Conservation (phyloP, 352 stramenopile genomes). For the Globisporangium emineosum region DNA sequence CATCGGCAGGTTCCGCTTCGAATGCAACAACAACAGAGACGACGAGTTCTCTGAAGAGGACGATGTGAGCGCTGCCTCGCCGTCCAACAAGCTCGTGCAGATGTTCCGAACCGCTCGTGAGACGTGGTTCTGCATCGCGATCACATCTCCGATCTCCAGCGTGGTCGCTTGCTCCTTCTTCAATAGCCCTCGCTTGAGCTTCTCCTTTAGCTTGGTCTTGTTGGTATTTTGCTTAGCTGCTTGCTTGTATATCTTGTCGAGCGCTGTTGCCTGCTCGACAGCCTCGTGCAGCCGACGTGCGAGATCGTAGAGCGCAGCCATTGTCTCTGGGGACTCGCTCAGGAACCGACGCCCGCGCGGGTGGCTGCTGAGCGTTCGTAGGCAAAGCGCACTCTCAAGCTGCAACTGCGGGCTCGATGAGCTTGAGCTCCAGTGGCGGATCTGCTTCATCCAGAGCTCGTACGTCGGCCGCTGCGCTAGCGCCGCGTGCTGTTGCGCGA, state of each 20-base stretch:
- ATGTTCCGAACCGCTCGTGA: conserved; percentile 50
- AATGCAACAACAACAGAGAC: conserved; percentile 47
- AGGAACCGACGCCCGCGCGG: conserved; percentile 46
- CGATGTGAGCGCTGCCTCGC: conserved; percentile 39
- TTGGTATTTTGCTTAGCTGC: not conserved
- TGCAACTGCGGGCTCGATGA: conserved; percentile 24
- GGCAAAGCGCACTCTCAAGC: conserved; percentile 36
- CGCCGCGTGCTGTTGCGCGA: conserved; percentile 34
- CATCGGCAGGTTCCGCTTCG: conserved; percentile 61
- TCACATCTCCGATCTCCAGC: conserved; percentile 2
- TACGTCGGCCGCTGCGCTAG: conserved; percentile 39
- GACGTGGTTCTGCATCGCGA: conserved; percentile 30
- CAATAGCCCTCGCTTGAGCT: not conserved
- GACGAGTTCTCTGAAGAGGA: conserved; percentile 28
- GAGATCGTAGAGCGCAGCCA: conserved; percentile 50
- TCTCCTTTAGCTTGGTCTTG: not conserved
- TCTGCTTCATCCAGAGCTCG: conserved; percentile 62
- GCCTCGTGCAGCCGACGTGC: conserved; percentile 48
- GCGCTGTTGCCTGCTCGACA: not conserved
- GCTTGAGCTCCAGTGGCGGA: conserved; percentile 36
- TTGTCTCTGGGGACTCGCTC: conserved; percentile 43
- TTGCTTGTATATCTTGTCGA: not conserved
- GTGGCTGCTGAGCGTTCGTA: conserved; percentile 53
- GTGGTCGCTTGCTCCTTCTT: not conserved
- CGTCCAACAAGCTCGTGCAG: conserved; percentile 56